Conservation (phyloP, 2,329 filamentous ascomycete species). For the Penicillium sumatraense region DNA sequence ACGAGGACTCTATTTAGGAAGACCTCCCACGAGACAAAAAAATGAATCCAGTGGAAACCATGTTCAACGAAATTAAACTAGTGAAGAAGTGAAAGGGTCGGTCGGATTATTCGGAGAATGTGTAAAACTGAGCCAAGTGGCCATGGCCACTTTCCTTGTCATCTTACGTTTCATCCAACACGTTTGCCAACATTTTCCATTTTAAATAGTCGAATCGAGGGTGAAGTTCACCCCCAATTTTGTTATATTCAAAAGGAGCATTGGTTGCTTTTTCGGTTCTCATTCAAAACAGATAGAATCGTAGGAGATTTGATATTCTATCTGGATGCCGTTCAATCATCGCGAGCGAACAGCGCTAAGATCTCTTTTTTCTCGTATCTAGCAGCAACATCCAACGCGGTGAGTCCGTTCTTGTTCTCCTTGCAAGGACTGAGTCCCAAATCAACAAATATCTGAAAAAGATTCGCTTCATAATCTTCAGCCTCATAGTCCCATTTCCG, state of each 20-base stretch:
- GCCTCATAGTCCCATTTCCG: not conserved
- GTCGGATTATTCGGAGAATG: too few relatives aligned
- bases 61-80: too few relatives aligned
- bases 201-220: too few relatives aligned
- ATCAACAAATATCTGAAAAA: not conserved
- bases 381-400: constrained; percentile 15
- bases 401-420: constrained; percentile 17
- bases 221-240: not conserved
- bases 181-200: too few relatives aligned
- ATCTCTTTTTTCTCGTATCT: constrained; percentile 9
- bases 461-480: not conserved
- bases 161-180: too few relatives aligned
- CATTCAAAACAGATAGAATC: not conserved
- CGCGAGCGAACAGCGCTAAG: constrained; percentile 12
- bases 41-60: too few relatives aligned
- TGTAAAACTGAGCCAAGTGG: too few relatives aligned
- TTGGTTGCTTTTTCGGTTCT: not conserved
- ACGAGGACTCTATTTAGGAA: too few relatives aligned
- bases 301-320: not conserved
- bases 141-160: too few relatives aligned
- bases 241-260: not conserved
- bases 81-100: too few relatives aligned
- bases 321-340: constrained; percentile 14
- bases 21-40: too few relatives aligned
- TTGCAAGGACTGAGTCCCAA: constrained; percentile 9